Base-by-base conservation (phyloP, 1,284 basidiomycete species). In the Thelephora terrestris region DNA sequence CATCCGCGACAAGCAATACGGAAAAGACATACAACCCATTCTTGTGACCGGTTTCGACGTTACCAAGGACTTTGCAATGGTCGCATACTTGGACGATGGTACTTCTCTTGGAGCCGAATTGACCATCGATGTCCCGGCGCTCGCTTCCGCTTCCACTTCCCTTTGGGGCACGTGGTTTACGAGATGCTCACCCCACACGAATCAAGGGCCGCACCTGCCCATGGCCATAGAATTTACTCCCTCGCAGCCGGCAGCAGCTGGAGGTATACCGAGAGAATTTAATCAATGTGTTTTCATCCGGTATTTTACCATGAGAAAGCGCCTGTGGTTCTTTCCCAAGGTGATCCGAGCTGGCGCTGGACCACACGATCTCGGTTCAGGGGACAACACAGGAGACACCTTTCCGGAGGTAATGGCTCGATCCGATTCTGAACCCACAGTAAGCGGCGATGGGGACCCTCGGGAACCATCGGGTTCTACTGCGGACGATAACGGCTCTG, bases 41-140 rank as follows among this genome's bases (percentile, higher is more conserved):
- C 49, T 53, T 4, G 52, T 53, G 25, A 50, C 50, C 3, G 52
- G 52, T 21, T 29, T 27, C 17, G 52, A 53, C 34, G 34, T 47
- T 14, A 48, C 52, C 10, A 12, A 14, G n/a, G 52, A 53, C n/a
- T 53, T 48, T 39, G 21, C 52, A 10, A 53, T 53, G 52, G 14
- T 50, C 7, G 46, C 50, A 4, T 53, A 45, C 21, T 18, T 46
- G 5, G 14, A 53, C 17, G 46, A 46, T 16, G 7, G 32, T 7
- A 25, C 18, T 6, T 10, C 9, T 5, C 39, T 48, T 17, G 16
- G 18, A 9, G 3, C 50, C 18, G 37, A 43, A 3, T 50, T 51
- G 39, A 36, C 47, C 20, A 29, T 23, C 21, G 24, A 36, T 2
- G 35, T 24, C 14, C 16, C 18, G 7, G 14, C 25, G 25, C n/a